These are phyloP conservation scores for Thecaphora frezii DNA, from an alignment of 1,284 basidiomycete genomes.

Conservation along the genomic window DNA sequence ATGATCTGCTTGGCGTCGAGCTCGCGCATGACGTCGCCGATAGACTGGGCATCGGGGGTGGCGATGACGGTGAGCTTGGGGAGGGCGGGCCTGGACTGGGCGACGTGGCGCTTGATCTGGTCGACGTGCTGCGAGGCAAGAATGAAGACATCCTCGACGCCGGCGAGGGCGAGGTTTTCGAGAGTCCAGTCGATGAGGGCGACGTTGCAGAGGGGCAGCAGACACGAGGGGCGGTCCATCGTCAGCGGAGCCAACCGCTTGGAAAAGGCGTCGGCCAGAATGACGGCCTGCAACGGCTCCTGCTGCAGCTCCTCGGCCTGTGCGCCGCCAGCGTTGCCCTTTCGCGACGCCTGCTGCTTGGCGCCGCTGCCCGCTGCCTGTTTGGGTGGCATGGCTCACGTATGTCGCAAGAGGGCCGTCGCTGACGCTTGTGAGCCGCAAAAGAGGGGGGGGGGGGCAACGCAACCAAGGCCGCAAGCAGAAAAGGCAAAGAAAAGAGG, in stretches of 20 bases:
- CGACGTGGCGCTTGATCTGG: constrained; percentile 65
- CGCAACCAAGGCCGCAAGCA: too few relatives aligned
- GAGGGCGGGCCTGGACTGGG: constrained; percentile 69
- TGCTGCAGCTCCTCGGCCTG: constrained; percentile 47
- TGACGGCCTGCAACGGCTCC: constrained; percentile 75
- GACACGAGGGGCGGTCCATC: constrained; percentile 63
- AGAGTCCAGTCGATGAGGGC: constrained; percentile 94
- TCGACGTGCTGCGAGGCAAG: constrained; percentile 66
- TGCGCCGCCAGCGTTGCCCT: constrained; percentile 4
- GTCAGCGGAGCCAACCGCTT: constrained; percentile 87
- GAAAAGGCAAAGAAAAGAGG: background rate
- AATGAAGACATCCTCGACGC: constrained; percentile 93
- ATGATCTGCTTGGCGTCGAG: constrained; percentile 86
- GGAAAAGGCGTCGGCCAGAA: constrained; percentile 93
- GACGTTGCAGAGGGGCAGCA: constrained; percentile 90
- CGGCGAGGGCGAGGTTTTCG: constrained; percentile 85
- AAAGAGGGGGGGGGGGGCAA: background rate
- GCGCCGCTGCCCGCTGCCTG: too few relatives aligned
- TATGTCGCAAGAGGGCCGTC: background rate
- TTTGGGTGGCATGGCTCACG: constrained; percentile 36
- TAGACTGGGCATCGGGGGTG: constrained; percentile 83
- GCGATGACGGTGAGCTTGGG: constrained; percentile 72
- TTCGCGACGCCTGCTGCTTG: constrained; percentile 4
- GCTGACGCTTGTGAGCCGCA: too few relatives aligned
- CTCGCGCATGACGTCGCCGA: constrained; percentile 94